These are phyloP conservation scores for Cadophora gregata DNA, from an alignment of 2,329 filamentous ascomycete genomes.

Conservation along the genomic window DNA sequence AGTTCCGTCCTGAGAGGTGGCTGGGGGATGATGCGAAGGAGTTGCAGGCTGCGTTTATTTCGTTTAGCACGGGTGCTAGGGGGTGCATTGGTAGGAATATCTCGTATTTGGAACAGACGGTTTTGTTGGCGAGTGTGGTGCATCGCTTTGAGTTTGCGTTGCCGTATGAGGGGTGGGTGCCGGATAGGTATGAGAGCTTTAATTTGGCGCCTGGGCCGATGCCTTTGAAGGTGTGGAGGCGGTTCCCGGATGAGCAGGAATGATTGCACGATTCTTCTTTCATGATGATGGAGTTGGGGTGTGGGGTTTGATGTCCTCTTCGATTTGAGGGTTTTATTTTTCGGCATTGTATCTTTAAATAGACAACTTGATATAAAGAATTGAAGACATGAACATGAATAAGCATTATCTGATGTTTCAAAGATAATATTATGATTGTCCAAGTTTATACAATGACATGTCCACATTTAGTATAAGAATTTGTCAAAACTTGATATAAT, in stretches of 20 bases:
- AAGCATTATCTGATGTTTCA: no score
- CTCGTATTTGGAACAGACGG: constrained; percentile 53
- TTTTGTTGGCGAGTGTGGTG: constrained; percentile 51
- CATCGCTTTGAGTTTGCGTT: constrained; percentile 51
- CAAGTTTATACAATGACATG: no score
- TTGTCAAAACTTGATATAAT: no score
- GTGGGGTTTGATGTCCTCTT: neutral
- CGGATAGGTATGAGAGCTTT: constrained; percentile 38
- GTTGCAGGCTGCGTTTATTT: constrained; percentile 48
- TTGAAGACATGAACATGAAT: no score
- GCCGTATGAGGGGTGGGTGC: constrained; percentile 41
- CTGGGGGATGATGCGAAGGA: constrained; percentile 49
- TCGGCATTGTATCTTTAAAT: no score
- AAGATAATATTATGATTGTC: no score
- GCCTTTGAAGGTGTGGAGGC: constrained; percentile 42
- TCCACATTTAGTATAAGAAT: no score
- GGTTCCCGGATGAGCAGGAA: constrained; percentile 15
- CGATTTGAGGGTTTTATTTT: neutral
- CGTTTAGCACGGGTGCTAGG: constrained; percentile 49
- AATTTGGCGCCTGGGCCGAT: constrained; percentile 40
- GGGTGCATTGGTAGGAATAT: constrained; percentile 52
- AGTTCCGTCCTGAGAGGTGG: constrained; percentile 51
- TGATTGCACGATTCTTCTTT: neutral
- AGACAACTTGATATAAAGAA: no score
- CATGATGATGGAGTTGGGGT: neutral